A percentile compares a stretch with the other conserved stretches of the same genome.
Conservation (phyloP, 108 stramenopile species). For the Nitzschia sp. region DNA sequence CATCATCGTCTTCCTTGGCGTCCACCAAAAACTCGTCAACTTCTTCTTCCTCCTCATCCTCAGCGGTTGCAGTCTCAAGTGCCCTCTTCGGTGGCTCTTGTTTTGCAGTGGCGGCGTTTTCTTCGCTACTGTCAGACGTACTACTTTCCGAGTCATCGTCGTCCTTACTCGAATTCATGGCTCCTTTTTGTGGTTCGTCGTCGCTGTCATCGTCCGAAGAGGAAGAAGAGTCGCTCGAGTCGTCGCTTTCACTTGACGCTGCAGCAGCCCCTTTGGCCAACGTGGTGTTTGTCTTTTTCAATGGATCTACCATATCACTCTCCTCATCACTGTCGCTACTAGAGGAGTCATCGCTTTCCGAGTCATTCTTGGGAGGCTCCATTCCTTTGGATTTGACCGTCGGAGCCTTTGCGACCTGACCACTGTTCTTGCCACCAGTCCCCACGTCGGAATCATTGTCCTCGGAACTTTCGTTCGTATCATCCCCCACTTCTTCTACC, state of each 20-base stretch:
- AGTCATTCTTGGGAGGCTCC: neutral
- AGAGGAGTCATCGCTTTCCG: slow-evolving; percentile 22
- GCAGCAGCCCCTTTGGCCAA: neutral
- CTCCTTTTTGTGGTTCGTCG: neutral
- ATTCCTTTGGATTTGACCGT: neutral
- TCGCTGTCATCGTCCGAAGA: neutral
- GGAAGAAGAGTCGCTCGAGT: slow-evolving; percentile 1
- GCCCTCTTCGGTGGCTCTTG: neutral
- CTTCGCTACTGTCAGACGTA: slow-evolving; percentile 4
- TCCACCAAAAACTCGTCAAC: slow-evolving; percentile 43
- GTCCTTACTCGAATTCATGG: slow-evolving; percentile 11
- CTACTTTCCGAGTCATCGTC: slow-evolving; percentile 11
- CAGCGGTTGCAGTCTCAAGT: neutral
- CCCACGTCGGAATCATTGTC: neutral
- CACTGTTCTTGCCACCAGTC: neutral
- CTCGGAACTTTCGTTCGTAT: neutral
- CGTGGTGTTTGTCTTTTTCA: slow-evolving; percentile 6
- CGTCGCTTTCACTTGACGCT: slow-evolving; percentile 18
- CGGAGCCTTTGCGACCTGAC: neutral
- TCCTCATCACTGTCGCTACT: slow-evolving; percentile 28
- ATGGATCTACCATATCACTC: slow-evolving; percentile 24
- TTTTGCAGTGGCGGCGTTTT: neutral
- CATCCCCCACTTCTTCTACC: slow-evolving; percentile 27
- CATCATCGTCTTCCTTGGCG: slow-evolving; percentile 17
- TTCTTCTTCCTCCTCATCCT: slow-evolving; percentile 29